These are phyloP conservation scores for Sanguinoderma infundibulare DNA, from an alignment of 1,284 basidiomycete species.

Conservation along the genomic window DNA sequence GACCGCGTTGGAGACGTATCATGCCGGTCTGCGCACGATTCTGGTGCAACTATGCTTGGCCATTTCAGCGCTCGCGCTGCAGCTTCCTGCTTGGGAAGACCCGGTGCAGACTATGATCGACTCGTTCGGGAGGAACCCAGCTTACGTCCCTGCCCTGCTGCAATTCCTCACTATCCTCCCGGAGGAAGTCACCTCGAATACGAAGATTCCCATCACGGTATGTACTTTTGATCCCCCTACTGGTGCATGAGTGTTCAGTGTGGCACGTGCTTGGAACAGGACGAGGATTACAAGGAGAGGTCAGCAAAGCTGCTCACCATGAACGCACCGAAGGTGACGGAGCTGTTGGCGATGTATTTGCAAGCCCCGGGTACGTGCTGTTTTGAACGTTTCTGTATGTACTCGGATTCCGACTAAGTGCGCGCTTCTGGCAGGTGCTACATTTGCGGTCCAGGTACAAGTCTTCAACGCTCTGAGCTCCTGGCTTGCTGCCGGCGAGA, in stretches of 20 bases:
- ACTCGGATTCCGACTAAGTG: constrained; percentile 3
- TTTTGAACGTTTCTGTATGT: not conserved
- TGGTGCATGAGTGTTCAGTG: not conserved
- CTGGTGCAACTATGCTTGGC: constrained; percentile 92
- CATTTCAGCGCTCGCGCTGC: constrained; percentile 89
- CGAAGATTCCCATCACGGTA: constrained; percentile 88
- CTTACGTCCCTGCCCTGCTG: constrained; percentile 82
- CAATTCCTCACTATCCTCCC: constrained; percentile 93
- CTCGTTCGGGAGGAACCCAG: constrained; percentile 83
- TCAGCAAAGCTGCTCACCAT: constrained; percentile 69
- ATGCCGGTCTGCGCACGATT: constrained; percentile 83
- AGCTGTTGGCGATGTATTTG: constrained; percentile 88
- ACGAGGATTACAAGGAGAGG: constrained; percentile 80
- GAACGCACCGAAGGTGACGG: constrained; percentile 78
- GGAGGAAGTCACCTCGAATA: constrained; percentile 88
- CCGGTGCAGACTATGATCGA: constrained; percentile 86
- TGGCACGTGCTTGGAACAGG: constrained; percentile 45
- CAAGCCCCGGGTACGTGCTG: constrained; percentile 77
- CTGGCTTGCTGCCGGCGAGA: constrained; percentile 92
- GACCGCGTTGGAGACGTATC: constrained; percentile 71
- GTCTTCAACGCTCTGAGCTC: constrained; percentile 88
- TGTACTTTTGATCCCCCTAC: constrained; percentile 37
- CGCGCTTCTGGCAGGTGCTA: constrained; percentile 68
- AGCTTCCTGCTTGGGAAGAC: constrained; percentile 89
- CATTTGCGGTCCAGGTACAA: constrained; percentile 79